Base-by-base conservation (phyloP, 2,329 filamentous ascomycete genomes). In the Pseudogymnoascus sp. region DNA sequence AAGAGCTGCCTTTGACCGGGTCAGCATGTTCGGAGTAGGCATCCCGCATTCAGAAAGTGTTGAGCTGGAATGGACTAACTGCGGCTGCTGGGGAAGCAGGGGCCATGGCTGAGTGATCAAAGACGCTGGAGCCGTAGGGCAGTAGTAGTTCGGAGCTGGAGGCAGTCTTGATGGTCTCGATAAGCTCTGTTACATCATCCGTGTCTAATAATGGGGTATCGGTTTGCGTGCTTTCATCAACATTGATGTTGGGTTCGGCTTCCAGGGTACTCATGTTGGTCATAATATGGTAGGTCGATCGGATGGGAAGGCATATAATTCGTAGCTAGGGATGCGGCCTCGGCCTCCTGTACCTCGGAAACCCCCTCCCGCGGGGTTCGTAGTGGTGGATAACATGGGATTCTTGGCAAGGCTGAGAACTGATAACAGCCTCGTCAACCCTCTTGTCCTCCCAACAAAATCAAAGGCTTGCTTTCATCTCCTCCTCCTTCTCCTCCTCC, bases 1-100 rank as follows among this genome's bases (percentile, higher is more conserved):
- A 67, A 88, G 69, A 36, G 74, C 74, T 54, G 69, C 71, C 72
- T 73, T 65, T 37, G 14, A 29, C 29, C 47, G 16, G 26, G 21
- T 39, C 68, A 63, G 68, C 64, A 54, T 60, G 8, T 31, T 64
- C 62, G 64, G 23, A 23, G 39, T 29, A 54, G 29, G 21, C 51
- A 57, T 31, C 23, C 40, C 23, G 40, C 36, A 62, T 21, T 40
- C 26, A 51, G n/a, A 62, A 34, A 47, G 11, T 26, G 59, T 39
- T 61, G 39, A 61, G 36, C 34, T 61, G 39, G 59, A 26, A 42
- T 54, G 14, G 29, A 72, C 71, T 67, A 62, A 74, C 73, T 60
- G 68, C 45, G 16, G 73, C 72, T 7, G 69, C 62, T 26, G 70
- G 64, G 61, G 67, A 69, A 2, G 73, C 67, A 21, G 73, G 69